phyloP scores from a whole-genome alignment of 768 basidiomycete species.

The Leccinum sublutescens region DNA sequence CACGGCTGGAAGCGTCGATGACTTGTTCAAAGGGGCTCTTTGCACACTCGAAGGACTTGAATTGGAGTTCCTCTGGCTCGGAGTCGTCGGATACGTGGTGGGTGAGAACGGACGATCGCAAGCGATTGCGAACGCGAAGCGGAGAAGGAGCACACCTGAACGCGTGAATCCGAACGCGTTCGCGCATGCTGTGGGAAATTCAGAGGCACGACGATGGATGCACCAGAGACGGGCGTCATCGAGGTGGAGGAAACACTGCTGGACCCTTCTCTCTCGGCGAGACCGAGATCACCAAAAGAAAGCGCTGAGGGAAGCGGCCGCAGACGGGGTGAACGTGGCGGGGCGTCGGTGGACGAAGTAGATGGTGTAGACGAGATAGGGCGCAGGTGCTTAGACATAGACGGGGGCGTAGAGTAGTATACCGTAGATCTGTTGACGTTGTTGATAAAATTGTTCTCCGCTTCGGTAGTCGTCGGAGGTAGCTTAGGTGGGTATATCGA shows the following conservation, averaged over 20 bases:
- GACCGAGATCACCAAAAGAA: neutral
- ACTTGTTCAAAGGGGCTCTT: conserved; percentile 70
- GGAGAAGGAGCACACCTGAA: neutral
- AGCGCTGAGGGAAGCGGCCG: neutral
- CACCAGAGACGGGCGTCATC: neutral
- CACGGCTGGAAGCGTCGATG: conserved; percentile 53
- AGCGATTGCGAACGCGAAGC: neutral
- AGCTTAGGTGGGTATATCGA: conserved; percentile 51
- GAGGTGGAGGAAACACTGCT: neutral
- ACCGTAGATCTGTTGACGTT: conserved; percentile 17
- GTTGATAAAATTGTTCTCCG: neutral
- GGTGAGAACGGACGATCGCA: conserved; percentile 40
- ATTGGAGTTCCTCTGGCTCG: conserved; percentile 52
- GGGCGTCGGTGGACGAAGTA: neutral
- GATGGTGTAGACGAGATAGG: neutral
- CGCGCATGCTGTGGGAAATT: neutral
- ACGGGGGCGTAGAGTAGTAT: neutral
- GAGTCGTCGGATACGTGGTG: conserved; percentile 69
- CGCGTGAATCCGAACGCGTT: neutral
- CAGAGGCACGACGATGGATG: neutral
- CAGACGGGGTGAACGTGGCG: neutral
- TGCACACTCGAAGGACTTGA: conserved; percentile 41
- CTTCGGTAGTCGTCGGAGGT: conserved; percentile 29
- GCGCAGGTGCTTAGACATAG: neutral
- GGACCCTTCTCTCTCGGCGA: neutral